Evolutionary conservation across 2,329 filamentous ascomycete species (phyloP), one percentile per base, ranked within the genome.

Genomic region (Fusarium solani-melongenae): DNA sequence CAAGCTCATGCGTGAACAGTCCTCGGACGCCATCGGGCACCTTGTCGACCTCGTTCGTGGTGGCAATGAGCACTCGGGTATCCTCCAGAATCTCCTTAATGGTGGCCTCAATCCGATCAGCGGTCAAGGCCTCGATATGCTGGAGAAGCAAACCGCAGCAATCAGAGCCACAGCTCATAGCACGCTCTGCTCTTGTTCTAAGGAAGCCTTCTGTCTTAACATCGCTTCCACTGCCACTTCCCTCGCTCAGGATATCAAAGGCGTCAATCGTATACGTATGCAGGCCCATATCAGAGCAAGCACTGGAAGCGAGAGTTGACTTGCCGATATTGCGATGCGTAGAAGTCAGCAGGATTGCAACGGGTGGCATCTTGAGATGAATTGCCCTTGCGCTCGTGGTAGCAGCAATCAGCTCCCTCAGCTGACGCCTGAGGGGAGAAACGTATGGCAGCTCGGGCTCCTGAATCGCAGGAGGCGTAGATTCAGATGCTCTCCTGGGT

Each of bases 291-390:
- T 98, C 96, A 4, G 93, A 89, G 81, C 95, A 97, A 6, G 95
- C 95, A 49, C 90, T 89, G 2, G 86, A 88, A 0, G 94, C 94
- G 24, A 95, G 84, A 4, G 92, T 93, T n/a, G 93, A 88, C 81
- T 99, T 99, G 58, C 96, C 96, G 75, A 98, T 97, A 69, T 94
- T 94, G 51, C 96, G 91, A 82, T 99, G 96, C 3, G 94, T 97
- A 2, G 96, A 98, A 2, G 94, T 93, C 8, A 99, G 86, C 4
- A 99, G 87, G 38, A 99, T 92, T 2, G 95, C 94, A 17, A 98
- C 88, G 0, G 96, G 94, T 3, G 96, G 95, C 84, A 98, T 92
- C 49, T 93, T 92, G 4, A 98, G 86, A 77, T 96, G 93, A 51
- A 98, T 92, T 2, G 96, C 96, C 64, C 95, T 90, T 64, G 93